Percentiles rank a stretch among this genome's conserved stretches.
Evolutionary conservation across 257 asterid species (phyloP).

Genomic region (Euphrasia confusa): DNA sequence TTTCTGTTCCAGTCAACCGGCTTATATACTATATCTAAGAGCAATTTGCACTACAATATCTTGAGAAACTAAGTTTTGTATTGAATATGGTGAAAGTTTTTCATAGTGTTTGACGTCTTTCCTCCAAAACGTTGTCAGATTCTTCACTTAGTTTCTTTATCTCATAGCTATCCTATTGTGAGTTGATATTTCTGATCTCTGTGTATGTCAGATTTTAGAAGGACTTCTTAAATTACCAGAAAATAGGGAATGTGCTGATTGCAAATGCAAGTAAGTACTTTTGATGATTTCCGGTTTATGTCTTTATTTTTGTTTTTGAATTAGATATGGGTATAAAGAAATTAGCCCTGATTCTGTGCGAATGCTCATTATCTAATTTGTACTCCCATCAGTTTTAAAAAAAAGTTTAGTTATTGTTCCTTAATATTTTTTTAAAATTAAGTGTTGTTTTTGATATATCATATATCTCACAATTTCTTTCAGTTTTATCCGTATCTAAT

Average conservation of each 20-base stretch:
- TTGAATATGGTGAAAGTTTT: constrained; percentile 3
- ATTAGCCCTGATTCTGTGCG: background rate
- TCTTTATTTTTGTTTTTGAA: background rate
- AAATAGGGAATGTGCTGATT: constrained; percentile 99
- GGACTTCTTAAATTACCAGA: constrained; percentile 97
- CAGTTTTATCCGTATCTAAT: too few species aligned
- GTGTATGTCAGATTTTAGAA: constrained; percentile 68
- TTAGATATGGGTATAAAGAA: background rate
- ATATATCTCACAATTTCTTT: too few species aligned
- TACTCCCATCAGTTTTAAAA: too few species aligned
- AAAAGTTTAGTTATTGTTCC: too few species aligned
- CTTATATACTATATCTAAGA: background rate
- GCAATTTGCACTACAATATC: background rate
- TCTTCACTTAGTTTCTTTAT: too few species aligned
- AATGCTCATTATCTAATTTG: too few species aligned
- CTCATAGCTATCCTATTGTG: background rate
- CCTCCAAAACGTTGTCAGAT: too few species aligned
- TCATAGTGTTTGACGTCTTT: too few species aligned
- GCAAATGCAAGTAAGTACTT: constrained; percentile 84
- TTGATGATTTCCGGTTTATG: background rate
- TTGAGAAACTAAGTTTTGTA: constrained; percentile 9
- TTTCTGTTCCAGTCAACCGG: background rate
- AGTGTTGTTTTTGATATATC: too few species aligned
- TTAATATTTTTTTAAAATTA: too few species aligned
- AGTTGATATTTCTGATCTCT: constrained; percentile 22